Conservation (phyloP, 371 early-diverging fungal genomes). For the Lichtheimia corymbifera region DNA sequence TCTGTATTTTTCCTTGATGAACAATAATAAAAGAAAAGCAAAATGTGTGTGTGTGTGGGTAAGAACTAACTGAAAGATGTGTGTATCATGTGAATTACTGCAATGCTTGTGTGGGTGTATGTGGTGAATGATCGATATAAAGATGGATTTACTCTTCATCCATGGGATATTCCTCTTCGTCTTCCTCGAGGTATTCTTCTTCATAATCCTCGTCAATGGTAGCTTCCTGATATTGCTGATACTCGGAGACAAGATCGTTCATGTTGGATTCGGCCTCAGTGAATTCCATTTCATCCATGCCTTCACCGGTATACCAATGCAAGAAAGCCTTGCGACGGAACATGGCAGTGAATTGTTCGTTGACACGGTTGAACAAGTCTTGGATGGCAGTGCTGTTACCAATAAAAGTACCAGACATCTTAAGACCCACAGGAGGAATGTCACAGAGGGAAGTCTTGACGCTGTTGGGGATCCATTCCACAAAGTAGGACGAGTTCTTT, state of each 20-base stretch:
- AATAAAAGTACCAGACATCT: constrained; percentile 93
- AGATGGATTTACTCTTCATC: constrained; percentile 1
- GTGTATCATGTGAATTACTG: background rate
- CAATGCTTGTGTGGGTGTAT: background rate
- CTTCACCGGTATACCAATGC: constrained; percentile 97
- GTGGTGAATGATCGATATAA: background rate
- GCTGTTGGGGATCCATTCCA: constrained; percentile 98
- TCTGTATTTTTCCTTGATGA: background rate
- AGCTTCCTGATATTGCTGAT: constrained; percentile 89
- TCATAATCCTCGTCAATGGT: constrained; percentile 66
- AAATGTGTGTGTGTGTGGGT: background rate
- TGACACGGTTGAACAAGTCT: constrained; percentile 97
- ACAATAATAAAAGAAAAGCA: background rate
- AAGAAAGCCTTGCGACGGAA: constrained; percentile 96
- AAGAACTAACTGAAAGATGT: background rate
- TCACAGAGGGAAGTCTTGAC: constrained; percentile 87
- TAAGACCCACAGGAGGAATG: constrained; percentile 82
- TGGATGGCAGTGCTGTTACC: constrained; percentile 99
- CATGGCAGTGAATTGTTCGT: constrained; percentile 95
- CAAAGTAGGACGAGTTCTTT: constrained; percentile 88
- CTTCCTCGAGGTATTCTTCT: background rate
- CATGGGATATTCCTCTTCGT: constrained; percentile 1
- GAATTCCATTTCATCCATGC: constrained; percentile 97
- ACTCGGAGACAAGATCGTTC: constrained; percentile 96
- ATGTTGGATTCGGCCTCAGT: constrained; percentile 90